These are phyloP conservation scores for Leccinum griseonigrum DNA, from an alignment of 1,284 basidiomycete species.

Conservation along the genomic window DNA sequence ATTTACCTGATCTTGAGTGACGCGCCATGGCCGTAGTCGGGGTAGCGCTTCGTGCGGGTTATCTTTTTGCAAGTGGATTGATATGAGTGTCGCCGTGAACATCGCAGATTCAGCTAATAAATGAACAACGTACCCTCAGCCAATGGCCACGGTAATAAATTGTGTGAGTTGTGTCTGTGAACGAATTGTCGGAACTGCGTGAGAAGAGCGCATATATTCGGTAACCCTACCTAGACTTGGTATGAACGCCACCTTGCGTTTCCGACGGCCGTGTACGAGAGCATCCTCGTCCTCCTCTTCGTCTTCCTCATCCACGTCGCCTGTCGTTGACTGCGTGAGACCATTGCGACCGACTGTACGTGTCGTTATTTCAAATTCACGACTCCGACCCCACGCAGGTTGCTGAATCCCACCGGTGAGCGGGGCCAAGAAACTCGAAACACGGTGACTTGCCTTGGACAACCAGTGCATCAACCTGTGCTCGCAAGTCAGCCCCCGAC, in stretches of 20 bases:
- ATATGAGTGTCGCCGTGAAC: slow-evolving; percentile 26
- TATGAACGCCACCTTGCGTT: slow-evolving; percentile 74
- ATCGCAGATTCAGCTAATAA: slow-evolving; percentile 5
- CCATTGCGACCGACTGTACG: slow-evolving; percentile 61
- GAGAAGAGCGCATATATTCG: slow-evolving; percentile 18
- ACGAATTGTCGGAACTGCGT: slow-evolving; percentile 18
- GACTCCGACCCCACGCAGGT: slow-evolving; percentile 80
- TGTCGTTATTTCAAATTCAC: slow-evolving; percentile 85
- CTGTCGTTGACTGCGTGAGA: slow-evolving; percentile 62
- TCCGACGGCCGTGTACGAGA: slow-evolving; percentile 64
- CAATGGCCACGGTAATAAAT: slow-evolving; percentile 85
- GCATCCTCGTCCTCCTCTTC: slow-evolving; percentile 51
- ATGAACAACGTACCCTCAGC: slow-evolving; percentile 58
- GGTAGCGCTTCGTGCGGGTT: slow-evolving; percentile 70
- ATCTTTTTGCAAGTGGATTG: slow-evolving; percentile 49
- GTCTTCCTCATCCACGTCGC: slow-evolving; percentile 77
- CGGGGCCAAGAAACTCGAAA: background rate
- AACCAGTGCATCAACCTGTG: slow-evolving; percentile 82
- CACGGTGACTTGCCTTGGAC: slow-evolving; percentile 52
- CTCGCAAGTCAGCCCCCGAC: slow-evolving; percentile 8
- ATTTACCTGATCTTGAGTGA: slow-evolving; percentile 75
- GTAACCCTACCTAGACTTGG: slow-evolving; percentile 63
- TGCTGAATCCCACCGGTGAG: slow-evolving; percentile 44
- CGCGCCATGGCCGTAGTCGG: slow-evolving; percentile 66
- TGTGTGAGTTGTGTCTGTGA: slow-evolving; percentile 75